Evolutionary conservation across 495 filamentous ascomycete genomes (phyloP), one percentile per base, ranked within the genome.

Genomic region (Xylaria flabelliformis): DNA sequence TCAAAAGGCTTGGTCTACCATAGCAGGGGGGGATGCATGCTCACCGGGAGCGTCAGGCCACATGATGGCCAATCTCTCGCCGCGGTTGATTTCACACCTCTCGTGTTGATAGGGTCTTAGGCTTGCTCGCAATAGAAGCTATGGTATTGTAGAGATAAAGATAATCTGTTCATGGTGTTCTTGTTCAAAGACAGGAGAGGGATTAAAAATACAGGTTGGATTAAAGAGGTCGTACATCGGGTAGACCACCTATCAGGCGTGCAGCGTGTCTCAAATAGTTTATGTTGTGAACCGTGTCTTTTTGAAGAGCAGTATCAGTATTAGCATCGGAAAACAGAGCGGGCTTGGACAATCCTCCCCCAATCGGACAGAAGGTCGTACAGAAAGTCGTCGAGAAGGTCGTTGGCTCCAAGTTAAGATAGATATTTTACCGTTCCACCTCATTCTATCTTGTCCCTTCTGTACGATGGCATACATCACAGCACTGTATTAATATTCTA

Each of bases 1-100:
- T 67, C 50, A 66, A 46, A 17, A 39, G 8, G 44, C 7, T 2
- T 39, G 29, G 1, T 21, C 48, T 44, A 8, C 34, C 21, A 21
- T 12, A 36, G 24, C 4, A 19, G 26, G 17, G 44, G 29, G 36
- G 36, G 12, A 7, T 63, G 56, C 13, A 17, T 59, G 59, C 59
- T 63, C 39, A 63, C 59, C n/a, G 59, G 59, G 19, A 59, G 56
- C n/a, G 32, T 59, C 56, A 7, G 17, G 17, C 32, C 32, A 10
- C 50, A 67, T 56, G 50, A 67, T 67, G 19, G n/a, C 26, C 0
- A 19, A 26, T 53, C 1, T 17, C 48, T 12, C 32, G 34, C n/a
- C 29, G 6, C 32, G 15, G 17, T 24, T 34, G 34, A 56, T 34
- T 26, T 24, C 4, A 39, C 48, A 29, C 32, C 48, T n/a, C 32